Conservation (phyloP, 495 filamentous ascomycete species). For the Sordaria brevicollis region DNA sequence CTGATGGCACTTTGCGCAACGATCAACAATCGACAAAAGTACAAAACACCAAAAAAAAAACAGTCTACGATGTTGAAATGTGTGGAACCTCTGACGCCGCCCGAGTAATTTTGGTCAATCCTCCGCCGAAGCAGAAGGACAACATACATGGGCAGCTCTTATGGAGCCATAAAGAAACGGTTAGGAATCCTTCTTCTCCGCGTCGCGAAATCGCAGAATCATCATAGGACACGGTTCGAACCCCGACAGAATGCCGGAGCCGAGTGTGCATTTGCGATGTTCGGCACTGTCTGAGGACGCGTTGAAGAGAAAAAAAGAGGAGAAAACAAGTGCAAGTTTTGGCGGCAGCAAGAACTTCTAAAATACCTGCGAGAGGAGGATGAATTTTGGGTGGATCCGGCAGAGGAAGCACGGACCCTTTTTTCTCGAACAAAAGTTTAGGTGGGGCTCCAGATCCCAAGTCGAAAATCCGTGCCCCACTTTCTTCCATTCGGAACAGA, state of each 20-base stretch:
- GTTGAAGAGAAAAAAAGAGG: slow-evolving; percentile 44
- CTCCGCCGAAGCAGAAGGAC: slow-evolving; percentile 4
- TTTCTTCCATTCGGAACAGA: background rate
- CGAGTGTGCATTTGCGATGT: slow-evolving; percentile 50
- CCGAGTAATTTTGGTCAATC: slow-evolving; percentile 52
- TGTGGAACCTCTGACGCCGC: slow-evolving; percentile 85
- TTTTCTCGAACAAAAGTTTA: background rate
- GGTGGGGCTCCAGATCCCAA: background rate
- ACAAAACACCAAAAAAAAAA: background rate
- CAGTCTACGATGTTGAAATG: slow-evolving; percentile 28
- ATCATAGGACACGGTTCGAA: slow-evolving; percentile 54
- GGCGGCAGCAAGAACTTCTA: background rate
- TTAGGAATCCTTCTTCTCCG: slow-evolving; percentile 60
- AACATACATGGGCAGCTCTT: slow-evolving; percentile 80
- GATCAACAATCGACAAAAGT: background rate
- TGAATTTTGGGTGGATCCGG: background rate
- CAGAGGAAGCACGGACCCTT: background rate
- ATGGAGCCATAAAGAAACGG: slow-evolving; percentile 57
- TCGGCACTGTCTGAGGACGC: slow-evolving; percentile 85
- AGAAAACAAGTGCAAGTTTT: slow-evolving; percentile 6
- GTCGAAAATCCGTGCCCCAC: background rate
- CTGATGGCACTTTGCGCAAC: background rate
- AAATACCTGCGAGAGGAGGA: background rate
- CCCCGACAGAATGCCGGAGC: slow-evolving; percentile 59
- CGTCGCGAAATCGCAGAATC: slow-evolving; percentile 70